A percentile compares a stretch with the other conserved stretches of the same genome.
phyloP scores from a whole-genome alignment of 257 asterid species.

The Ilex aquifolium region DNA sequence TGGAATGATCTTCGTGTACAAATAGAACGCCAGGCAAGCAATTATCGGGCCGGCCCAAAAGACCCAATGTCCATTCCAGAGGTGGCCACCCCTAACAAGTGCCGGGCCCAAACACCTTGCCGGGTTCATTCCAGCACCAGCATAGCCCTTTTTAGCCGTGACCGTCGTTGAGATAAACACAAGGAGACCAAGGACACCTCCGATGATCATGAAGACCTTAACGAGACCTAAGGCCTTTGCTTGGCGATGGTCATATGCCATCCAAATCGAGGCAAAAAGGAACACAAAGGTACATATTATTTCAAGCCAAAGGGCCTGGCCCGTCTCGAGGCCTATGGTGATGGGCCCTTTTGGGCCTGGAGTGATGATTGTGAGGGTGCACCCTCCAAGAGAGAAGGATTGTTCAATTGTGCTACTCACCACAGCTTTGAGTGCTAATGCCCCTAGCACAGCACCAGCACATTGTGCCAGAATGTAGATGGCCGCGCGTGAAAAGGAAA shows the following conservation, averaged over 20 bases:
- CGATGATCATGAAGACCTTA: conserved; percentile 34
- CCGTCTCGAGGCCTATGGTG: conserved; percentile 34
- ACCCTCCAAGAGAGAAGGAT: conserved; percentile 61
- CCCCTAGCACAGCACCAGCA: conserved; percentile 54
- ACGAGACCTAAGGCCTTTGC: conserved; percentile 41
- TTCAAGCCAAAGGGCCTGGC: conserved; percentile 71
- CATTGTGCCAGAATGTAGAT: conserved; percentile 59
- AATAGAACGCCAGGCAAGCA: conserved; percentile 53
- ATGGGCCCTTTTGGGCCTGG: conserved; percentile 50
- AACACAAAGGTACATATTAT: conserved; percentile 50
- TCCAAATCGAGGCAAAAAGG: conserved; percentile 68
- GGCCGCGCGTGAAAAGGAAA: conserved; percentile 55
- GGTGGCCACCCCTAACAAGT: conserved; percentile 65
- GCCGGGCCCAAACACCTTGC: conserved; percentile 77
- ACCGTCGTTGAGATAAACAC: conserved; percentile 60
- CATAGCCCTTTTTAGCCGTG: conserved; percentile 49
- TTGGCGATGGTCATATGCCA: conserved; percentile 71
- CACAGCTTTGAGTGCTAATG: conserved; percentile 63
- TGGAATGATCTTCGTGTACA: conserved; percentile 61
- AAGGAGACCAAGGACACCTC: conserved; percentile 51
- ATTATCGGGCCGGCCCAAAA: conserved; percentile 68
- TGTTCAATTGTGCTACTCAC: conserved; percentile 32
- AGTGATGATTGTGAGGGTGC: conserved; percentile 42
- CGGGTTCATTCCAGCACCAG: conserved; percentile 79
- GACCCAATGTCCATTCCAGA: conserved; percentile 82